Base-by-base conservation (phyloP, 805 yeast species). In the Sugiyamaella marilandica region DNA sequence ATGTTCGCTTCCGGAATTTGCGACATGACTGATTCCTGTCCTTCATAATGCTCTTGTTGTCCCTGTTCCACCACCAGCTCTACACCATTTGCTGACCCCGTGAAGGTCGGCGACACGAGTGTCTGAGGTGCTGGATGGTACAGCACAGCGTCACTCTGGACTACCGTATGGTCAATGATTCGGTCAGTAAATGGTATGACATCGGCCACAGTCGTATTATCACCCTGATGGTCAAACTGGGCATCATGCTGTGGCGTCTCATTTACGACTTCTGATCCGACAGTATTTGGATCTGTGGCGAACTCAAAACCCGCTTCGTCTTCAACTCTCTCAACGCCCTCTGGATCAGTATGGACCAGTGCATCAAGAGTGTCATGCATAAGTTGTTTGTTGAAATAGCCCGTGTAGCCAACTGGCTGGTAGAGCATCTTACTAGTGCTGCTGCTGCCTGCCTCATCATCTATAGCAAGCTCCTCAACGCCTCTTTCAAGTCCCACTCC, bases 121-220 rank as follows among this genome's bases (percentile, higher is more conserved):
- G 61, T 37, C 45, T 58, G 61, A 1, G 62, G 62, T 41, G 49
- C 56, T 3, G 62, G 62, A 36, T 59, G 62, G 45, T 57, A 57
- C 24, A 59, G 49, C 36, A 32, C 55, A 11, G 45, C 47, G 16
- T 45, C 35, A 33, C 29, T 21, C 9, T 33, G n/a, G 10, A 24
- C 41, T 4, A 44, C n/a, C 7, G 29, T 24, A 24, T 24, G 29
- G 29, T 24, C 29, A 24, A 24, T 21, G n/a, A n/a, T n/a, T n/a
- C n/a, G n/a, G n/a, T n/a, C n/a, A n/a, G n/a, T n/a, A n/a, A n/a
- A n/a, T n/a, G n/a, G n/a, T 24, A 19, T 11, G 5, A 24, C 49
- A 21, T 19, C 36, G 35, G 47, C 7, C 2, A 16, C 36, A 16
- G 45, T 4, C 14, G 5, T 34, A 8, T 34, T 16, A 34, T 16